Base-by-base conservation (phyloP, 2,329 filamentous ascomycete species). In the Aspergillus fijiensis region DNA sequence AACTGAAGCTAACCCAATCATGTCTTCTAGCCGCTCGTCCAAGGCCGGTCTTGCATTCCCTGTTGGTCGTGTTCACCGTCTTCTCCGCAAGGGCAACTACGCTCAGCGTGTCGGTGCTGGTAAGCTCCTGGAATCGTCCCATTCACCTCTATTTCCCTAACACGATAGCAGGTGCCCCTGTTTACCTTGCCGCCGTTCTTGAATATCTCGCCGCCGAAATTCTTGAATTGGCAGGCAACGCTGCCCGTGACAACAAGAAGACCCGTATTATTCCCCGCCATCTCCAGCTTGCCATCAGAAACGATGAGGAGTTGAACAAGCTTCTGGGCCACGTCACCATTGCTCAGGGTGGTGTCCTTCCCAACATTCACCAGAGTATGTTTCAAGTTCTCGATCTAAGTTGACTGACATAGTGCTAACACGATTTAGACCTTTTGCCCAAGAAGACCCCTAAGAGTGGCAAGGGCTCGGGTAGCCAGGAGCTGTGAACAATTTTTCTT, bases 241-340 rank as follows among this genome's bases (percentile, higher is more conserved):
- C 95, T 74, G 95, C 95, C 67, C 94, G 95, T 73, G 95, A 99
- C 84, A 97, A 98, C 89, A 99, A 99, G 91, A 98, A 98, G 90
- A 99, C 94, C 68, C 93, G 95, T 90, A 99, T 99, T 84, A 99
- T 98, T 64, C 95, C 95, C 68, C 92, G 95, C 81, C 95, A 99
- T 82, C 88, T 99, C 51, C 95, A 99, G 85, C 92, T 99, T 72
- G 95, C 95, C 82, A 99, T 99, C 85, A 89, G 95, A 76, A 97
- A 97, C 84, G 94, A 98, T 81, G 94, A 98, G 87, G 95, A 99
- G 83, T 81, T 98, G 90, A 97, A 98, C 90, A 98, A 93, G 27
- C 85, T 99, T 59, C 97, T 99, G 96, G 87, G 65, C 76, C 91
- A 94, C 71, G 95, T 95, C 59, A 99, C 95, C 65, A 99, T 99